phyloP scores from a whole-genome alignment of 1,284 basidiomycete genomes.

The Tylopilus sp. region DNA sequence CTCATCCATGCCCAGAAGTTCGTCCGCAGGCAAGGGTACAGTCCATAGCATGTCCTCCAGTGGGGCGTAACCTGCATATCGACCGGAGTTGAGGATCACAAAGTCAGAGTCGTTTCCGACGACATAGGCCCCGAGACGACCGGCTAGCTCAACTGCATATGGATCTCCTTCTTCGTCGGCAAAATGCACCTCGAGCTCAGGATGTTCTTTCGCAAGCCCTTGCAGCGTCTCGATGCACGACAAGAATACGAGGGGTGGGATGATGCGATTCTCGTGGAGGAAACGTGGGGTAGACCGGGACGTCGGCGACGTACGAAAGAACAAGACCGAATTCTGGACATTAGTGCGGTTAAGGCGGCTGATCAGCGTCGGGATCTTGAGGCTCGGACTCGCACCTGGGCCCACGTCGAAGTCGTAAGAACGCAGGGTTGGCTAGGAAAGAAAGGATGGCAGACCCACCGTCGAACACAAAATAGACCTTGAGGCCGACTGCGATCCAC shows the following conservation, averaged over 20 bases:
- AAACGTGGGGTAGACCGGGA: conserved; percentile 73
- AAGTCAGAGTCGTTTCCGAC: conserved; percentile 82
- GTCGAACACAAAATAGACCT: conserved; percentile 87
- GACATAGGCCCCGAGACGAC: conserved; percentile 69
- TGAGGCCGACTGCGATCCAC: conserved; percentile 73
- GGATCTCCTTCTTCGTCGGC: conserved; percentile 88
- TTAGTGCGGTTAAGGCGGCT: conserved; percentile 55
- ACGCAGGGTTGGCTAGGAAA: neutral
- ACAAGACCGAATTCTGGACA: conserved; percentile 66
- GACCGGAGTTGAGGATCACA: conserved; percentile 70
- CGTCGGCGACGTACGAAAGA: conserved; percentile 75
- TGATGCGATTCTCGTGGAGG: conserved; percentile 66
- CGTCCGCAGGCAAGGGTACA: conserved; percentile 20
- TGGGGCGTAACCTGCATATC: conserved; percentile 75
- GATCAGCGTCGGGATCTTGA: conserved; percentile 72
- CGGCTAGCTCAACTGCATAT: conserved; percentile 80
- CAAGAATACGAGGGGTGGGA: conserved; percentile 68
- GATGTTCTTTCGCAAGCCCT: conserved; percentile 36
- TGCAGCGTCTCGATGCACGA: conserved; percentile 62
- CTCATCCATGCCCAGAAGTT: conserved; percentile 25
- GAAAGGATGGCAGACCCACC: conserved; percentile 50
- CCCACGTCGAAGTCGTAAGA: conserved; percentile 21
- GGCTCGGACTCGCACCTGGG: conserved; percentile 64
- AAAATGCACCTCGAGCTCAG: conserved; percentile 55
- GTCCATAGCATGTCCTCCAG: conserved; percentile 79